Evolutionary conservation across 768 basidiomycete genomes (phyloP), one percentile per base, ranked within the genome.

Genomic region (Leucogyrophana mollusca): DNA sequence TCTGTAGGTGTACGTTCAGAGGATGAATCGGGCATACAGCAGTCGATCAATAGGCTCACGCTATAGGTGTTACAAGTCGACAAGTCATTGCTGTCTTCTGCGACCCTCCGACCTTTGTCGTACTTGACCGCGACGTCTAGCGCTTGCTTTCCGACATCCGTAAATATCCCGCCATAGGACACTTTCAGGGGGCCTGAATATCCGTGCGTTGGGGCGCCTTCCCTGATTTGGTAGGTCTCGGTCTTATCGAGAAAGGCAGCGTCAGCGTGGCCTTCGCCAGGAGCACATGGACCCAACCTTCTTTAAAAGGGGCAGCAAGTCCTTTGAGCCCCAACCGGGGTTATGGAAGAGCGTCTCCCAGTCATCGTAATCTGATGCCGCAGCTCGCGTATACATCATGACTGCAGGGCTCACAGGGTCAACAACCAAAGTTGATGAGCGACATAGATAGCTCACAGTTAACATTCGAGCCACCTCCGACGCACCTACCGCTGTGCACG

Each of bases 351-450:
- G 45, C 18, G 14, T 44, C 49, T 53, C 57, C 65, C 61, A 67
- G 33, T 59, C 62, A 50, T 67, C 66, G 45, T 78, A 83, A 55
- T 85, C 83, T 0, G 81, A 83, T 3, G 80, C 76, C 21, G 77
- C 60, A 5, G 79, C 74, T 21, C 83, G 74, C 1, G 73, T 79
- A 56, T 83, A 84, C 72, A 82, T 76, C 55, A 70, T 66, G 47
- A 62, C 71, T 63, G 33, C 39, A 30, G 1, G 46, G 42, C 11
- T 43, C 21, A 5, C 53, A 43, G 23, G 23, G 30, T 50, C n/a
- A 4, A 17, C 34, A 16, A n/a, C n/a, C n/a, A n/a, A n/a, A n/a
- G n/a, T n/a, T n/a, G n/a, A n/a, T n/a, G n/a, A 33, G 32, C n/a
- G 35, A 27, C 22, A 41, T 11, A 40, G 52, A 25, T 3, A 9